A percentile compares a stretch with the other conserved stretches of the same genome.
Evolutionary conservation across 164 flowering plant genomes (phyloP).

Genomic region (Malania oleifera): DNA sequence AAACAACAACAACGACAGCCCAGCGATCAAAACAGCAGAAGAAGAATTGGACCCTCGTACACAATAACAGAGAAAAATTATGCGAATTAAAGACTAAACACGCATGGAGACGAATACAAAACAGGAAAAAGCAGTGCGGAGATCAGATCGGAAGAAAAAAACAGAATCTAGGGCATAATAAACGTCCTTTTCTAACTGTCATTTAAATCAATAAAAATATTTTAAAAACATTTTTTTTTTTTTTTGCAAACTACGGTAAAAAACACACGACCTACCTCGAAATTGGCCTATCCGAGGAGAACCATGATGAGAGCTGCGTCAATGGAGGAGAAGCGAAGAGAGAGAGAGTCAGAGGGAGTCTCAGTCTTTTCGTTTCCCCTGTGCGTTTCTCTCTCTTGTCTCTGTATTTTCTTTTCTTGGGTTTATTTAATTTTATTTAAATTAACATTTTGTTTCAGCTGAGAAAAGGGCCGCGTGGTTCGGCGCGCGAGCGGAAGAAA

Average conservation of each 20-base stretch:
- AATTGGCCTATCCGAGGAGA: constrained; percentile 6
- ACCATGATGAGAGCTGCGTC: neutral
- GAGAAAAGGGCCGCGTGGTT: constrained; percentile 2
- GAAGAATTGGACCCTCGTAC: constrained; percentile 2
- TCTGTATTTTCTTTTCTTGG: neutral
- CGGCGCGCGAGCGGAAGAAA: constrained; percentile 5
- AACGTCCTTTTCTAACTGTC: constrained; percentile 16
- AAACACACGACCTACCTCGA: too few species aligned
- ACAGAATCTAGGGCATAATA: constrained; percentile 23
- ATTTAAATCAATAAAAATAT: too few species aligned
- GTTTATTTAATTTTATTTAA: neutral
- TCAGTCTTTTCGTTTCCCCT: constrained; percentile 10
- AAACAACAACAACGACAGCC: neutral
- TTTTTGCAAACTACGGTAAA: too few species aligned
- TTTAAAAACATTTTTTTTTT: too few species aligned
- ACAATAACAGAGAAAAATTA: neutral
- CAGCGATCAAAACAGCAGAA: neutral
- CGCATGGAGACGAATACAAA: neutral
- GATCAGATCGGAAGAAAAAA: constrained; percentile 31
- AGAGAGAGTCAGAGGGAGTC: constrained; percentile 13
- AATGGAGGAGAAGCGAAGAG: too few species aligned
- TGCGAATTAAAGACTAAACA: neutral
- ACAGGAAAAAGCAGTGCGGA: constrained; percentile 8
- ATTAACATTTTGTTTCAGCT: constrained; percentile 2
- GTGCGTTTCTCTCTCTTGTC: neutral